These are phyloP conservation scores for Peronospora farinosa DNA, from an alignment of 352 stramenopile genomes.

Conservation along the genomic window DNA sequence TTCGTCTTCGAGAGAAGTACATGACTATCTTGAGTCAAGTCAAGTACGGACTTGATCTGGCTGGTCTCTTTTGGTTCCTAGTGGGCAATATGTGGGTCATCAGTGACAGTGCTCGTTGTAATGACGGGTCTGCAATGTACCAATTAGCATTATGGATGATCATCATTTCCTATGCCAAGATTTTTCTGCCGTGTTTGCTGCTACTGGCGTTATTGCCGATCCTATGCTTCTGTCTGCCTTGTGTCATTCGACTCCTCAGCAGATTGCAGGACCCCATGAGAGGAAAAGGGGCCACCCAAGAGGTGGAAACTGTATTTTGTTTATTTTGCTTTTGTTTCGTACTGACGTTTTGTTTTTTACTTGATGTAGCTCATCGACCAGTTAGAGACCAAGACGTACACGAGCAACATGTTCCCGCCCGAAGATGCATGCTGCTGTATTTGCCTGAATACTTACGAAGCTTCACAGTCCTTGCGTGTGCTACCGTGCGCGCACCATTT, in stretches of 20 bases:
- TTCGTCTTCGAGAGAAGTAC: conserved; percentile 58
- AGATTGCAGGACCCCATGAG: conserved; percentile 83
- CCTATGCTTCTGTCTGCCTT: conserved; percentile 91
- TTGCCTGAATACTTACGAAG: conserved; percentile 86
- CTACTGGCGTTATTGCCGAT: conserved; percentile 86
- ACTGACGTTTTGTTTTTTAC: conserved; percentile 3
- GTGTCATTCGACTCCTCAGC: conserved; percentile 88
- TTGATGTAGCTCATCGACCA: conserved; percentile 54
- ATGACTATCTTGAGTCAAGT: conserved; percentile 64
- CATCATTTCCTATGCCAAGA: conserved; percentile 89
- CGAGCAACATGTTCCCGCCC: conserved; percentile 50
- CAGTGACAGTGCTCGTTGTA: conserved; percentile 70
- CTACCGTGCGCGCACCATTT: conserved; percentile 95
- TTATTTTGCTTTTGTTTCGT: background rate
- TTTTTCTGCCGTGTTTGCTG: conserved; percentile 89
- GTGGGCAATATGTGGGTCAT: conserved; percentile 88
- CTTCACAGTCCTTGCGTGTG: conserved; percentile 86
- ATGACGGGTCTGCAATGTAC: conserved; percentile 75
- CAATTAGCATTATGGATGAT: conserved; percentile 88
- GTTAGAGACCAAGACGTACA: conserved; percentile 55
- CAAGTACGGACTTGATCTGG: conserved; percentile 77
- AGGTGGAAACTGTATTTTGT: conserved; percentile 31
- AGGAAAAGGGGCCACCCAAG: conserved; percentile 78
- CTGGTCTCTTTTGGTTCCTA: conserved; percentile 80
- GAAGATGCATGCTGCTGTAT: conserved; percentile 89